Evolutionary conservation across 768 basidiomycete genomes (phyloP).

Genomic region (Russula virescens): DNA sequence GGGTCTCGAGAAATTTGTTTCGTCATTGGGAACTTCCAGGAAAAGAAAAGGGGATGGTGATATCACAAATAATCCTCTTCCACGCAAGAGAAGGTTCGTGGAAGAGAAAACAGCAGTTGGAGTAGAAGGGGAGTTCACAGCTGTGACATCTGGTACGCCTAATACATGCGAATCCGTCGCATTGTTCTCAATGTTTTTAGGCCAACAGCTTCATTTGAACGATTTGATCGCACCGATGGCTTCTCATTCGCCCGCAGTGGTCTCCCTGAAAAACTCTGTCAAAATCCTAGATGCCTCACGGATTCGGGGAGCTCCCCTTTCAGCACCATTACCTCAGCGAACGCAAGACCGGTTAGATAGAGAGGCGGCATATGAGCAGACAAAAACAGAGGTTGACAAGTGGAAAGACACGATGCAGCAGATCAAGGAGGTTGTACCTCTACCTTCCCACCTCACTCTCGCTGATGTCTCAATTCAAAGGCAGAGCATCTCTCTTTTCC

Average conservation of each 20-base stretch:
- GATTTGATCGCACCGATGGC: conserved; percentile 73
- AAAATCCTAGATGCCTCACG: conserved; percentile 52
- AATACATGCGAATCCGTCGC: not conserved
- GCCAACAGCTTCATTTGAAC: conserved; percentile 59
- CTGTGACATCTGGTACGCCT: conserved; percentile 14
- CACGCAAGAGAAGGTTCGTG: conserved; percentile 19
- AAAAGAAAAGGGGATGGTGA: conserved; percentile 53
- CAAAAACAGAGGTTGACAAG: conserved; percentile 87
- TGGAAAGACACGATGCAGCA: conserved; percentile 91
- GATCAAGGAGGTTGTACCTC: conserved; percentile 67
- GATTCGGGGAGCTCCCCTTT: conserved; percentile 51
- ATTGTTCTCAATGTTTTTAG: conserved; percentile 27
- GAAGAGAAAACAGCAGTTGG: conserved; percentile 20
- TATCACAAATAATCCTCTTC: not conserved
- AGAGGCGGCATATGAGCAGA: conserved; percentile 91
- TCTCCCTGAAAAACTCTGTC: conserved; percentile 62
- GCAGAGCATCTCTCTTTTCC: conserved; percentile 87
- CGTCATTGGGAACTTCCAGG: conserved; percentile 54
- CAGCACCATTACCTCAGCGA: conserved; percentile 81
- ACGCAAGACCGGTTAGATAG: conserved; percentile 87
- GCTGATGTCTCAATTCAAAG: conserved; percentile 32
- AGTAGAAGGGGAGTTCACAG: conserved; percentile 21
- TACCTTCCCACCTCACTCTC: not conserved
- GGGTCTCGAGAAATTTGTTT: conserved; percentile 67
- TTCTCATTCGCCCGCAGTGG: conserved; percentile 51